phyloP scores from a whole-genome alignment of 169 alveolate genomes.

The Blepharisma undulans region DNA sequence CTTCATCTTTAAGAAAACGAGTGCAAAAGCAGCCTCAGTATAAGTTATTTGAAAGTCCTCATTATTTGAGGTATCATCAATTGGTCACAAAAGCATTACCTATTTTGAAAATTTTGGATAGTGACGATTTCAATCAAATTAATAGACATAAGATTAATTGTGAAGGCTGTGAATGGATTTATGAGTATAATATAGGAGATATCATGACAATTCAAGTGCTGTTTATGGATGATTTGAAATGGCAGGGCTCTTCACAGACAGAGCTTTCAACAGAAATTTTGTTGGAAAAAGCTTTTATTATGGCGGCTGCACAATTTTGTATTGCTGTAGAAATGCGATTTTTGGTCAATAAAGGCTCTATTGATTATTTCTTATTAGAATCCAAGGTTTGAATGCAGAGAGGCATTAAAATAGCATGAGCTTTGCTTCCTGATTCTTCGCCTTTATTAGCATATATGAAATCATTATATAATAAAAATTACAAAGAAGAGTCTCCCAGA shows the following conservation, averaged over 20 bases:
- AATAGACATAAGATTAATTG: too few species aligned
- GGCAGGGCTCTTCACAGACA: constrained; percentile 41
- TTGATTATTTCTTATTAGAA: constrained; percentile 42
- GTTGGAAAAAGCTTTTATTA: constrained; percentile 47
- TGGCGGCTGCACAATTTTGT: constrained; percentile 57
- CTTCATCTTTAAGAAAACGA: not conserved
- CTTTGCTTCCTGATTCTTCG: constrained; percentile 48
- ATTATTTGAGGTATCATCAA: not conserved
- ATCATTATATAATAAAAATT: constrained; percentile 40
- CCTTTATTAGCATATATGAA: constrained; percentile 49
- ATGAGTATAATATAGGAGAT: constrained; percentile 56
- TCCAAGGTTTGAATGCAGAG: constrained; percentile 61
- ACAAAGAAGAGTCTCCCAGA: not conserved
- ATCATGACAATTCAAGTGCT: constrained; percentile 55
- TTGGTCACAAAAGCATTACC: not conserved
- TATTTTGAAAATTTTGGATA: not conserved
- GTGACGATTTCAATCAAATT: not conserved
- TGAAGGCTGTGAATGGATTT: constrained; percentile 59
- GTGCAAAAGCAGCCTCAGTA: not conserved
- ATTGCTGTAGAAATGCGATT: constrained; percentile 62
- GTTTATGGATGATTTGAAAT: constrained; percentile 38
- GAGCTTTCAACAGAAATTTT: constrained; percentile 53
- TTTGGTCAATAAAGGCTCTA: constrained; percentile 45
- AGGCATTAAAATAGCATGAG: constrained; percentile 48
- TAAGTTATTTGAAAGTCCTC: not conserved